Percentiles rank a stretch among this genome's conserved stretches.
phyloP scores from a whole-genome alignment of 2,329 filamentous ascomycete genomes.

The Fusarium nodosum region DNA sequence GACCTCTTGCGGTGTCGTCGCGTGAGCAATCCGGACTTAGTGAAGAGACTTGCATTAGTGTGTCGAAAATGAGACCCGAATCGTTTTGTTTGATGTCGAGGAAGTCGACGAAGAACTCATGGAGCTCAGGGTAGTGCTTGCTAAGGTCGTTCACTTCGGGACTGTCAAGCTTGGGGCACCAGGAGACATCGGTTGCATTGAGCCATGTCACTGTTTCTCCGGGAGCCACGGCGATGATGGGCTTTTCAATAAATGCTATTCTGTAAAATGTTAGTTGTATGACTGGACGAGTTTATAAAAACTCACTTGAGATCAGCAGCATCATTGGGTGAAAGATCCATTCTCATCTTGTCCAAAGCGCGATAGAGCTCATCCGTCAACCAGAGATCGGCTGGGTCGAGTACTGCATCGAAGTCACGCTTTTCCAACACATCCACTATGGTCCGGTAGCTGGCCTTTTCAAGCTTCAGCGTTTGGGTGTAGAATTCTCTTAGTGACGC shows the following conservation, averaged over 20 bases:
- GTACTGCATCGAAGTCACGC: slow-evolving; percentile 37
- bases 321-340: slow-evolving; percentile 30
- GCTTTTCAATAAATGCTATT: slow-evolving; percentile 17
- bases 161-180: slow-evolving; percentile 40
- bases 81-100: slow-evolving; percentile 38
- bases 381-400: slow-evolving; percentile 41
- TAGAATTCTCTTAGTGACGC: slow-evolving; percentile 44
- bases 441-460: slow-evolving; percentile 36
- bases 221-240: slow-evolving; percentile 32
- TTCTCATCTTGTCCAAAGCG: slow-evolving; percentile 39
- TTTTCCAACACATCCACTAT: slow-evolving; percentile 38
- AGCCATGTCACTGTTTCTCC: slow-evolving; percentile 39
- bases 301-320: slow-evolving; percentile 39
- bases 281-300: accelerated
- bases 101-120: slow-evolving; percentile 43
- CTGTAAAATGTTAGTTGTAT: slow-evolving; percentile 10
- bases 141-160: slow-evolving; percentile 40
- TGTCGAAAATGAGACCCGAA: slow-evolving; percentile 38
- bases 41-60: slow-evolving; percentile 33
- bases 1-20: slow-evolving; percentile 34
- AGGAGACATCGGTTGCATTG: slow-evolving; percentile 35
- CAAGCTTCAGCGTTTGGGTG: slow-evolving; percentile 35
- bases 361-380: slow-evolving; percentile 38
- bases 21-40: slow-evolving; percentile 31
- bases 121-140: slow-evolving; percentile 41